Conservation (phyloP, 169 alveolate genomes). For the Hepatocystis sp. region DNA sequence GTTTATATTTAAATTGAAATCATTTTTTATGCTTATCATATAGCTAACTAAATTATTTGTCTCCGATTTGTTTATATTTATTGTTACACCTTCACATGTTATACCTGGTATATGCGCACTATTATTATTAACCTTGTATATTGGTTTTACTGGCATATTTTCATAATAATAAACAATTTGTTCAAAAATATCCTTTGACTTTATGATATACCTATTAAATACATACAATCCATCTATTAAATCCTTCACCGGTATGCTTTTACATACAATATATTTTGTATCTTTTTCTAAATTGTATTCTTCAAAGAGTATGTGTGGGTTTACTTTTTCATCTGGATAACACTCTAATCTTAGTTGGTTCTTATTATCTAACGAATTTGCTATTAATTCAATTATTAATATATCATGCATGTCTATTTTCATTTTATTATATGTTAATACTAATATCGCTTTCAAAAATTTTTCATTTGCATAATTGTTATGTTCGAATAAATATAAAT, state of each 20-base stretch:
- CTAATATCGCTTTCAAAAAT: slow-evolving; percentile 37
- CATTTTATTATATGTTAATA: too few relatives aligned
- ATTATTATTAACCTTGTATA: slow-evolving; percentile 28
- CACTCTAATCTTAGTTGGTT: slow-evolving; percentile 24
- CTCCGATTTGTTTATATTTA: too few relatives aligned
- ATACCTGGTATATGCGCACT: neutral
- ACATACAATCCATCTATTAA: slow-evolving; percentile 35
- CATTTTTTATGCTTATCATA: too few relatives aligned
- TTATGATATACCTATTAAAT: slow-evolving; percentile 38
- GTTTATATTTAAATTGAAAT: too few relatives aligned
- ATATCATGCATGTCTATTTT: too few relatives aligned
- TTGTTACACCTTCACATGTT: too few relatives aligned
- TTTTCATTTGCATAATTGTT: slow-evolving; percentile 2
- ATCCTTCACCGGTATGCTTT: slow-evolving; percentile 1
- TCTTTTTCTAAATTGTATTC: slow-evolving; percentile 14
- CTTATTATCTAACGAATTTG: slow-evolving; percentile 24
- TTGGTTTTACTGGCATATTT: slow-evolving; percentile 44
- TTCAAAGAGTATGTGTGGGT: too few relatives aligned
- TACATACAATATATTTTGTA: slow-evolving; percentile 46
- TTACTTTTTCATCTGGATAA: slow-evolving; percentile 26
- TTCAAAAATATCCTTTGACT: too few relatives aligned
- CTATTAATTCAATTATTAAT: slow-evolving; percentile 40
- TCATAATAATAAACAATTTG: too few relatives aligned
- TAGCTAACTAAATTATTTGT: too few relatives aligned
- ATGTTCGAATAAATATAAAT: slow-evolving; percentile 36